Evolutionary conservation across 2,329 filamentous ascomycete genomes (phyloP).

Genomic region (Pseudogymnoascus verrucosus): DNA sequence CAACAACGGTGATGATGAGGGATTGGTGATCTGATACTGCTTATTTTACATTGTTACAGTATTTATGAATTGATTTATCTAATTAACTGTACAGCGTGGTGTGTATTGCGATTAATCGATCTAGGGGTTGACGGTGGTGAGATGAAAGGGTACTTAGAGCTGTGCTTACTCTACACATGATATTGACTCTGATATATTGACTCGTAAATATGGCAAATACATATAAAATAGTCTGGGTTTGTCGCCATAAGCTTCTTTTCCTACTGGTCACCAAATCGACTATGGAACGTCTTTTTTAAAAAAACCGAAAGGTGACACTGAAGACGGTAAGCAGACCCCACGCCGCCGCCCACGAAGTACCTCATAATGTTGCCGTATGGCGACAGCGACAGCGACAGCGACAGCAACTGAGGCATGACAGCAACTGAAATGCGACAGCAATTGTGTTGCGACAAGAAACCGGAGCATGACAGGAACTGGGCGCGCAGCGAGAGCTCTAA

Average conservation of each 20-base stretch:
- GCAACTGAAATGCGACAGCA: neutral
- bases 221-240: neutral
- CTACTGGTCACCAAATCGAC: too few relatives aligned
- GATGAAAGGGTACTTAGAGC: neutral
- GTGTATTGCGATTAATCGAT: neutral
- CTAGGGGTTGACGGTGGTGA: neutral
- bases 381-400: neutral
- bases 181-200: neutral
- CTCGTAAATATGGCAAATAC: neutral
- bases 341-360: neutral
- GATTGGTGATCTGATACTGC: neutral
- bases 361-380: neutral
- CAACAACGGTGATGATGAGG: neutral
- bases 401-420: neutral
- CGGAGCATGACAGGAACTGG: too few relatives aligned
- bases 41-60: neutral
- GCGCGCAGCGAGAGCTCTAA: too few relatives aligned
- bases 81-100: neutral
- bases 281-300: too few relatives aligned
- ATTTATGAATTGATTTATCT: neutral
- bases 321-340: neutral
- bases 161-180: neutral
- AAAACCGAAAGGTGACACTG: neutral
- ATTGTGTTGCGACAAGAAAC: too few relatives aligned
- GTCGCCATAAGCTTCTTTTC: neutral